Base-by-base conservation (phyloP, 2,329 filamentous ascomycete genomes). In the Cryphonectria nitschkei region DNA sequence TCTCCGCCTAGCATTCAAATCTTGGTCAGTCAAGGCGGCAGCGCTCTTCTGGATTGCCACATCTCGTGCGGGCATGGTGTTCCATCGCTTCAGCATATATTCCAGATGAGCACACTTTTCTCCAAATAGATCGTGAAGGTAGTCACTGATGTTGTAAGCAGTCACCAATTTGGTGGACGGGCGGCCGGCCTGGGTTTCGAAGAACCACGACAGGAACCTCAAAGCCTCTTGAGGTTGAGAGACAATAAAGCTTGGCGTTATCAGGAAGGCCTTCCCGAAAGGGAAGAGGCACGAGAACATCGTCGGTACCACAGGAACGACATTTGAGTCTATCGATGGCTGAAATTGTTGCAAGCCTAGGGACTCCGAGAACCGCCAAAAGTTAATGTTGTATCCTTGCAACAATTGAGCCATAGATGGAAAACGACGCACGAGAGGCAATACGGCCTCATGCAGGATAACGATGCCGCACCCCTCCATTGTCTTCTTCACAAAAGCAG, bases 231-330 rank as follows among this genome's bases (percentile, higher is more conserved):
- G 74, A 1, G 85, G 85, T 66, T 86, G 83, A 0, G 83, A 81
- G 14, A 85, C 76, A 1, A 83, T 76, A 65, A 87, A 86, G 73
- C 85, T 86, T 5, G 85, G 85, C 0, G 84, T 86, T 3, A 87
- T 75, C 0, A 87, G 74, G n/a, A 87, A 79, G 5, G 79, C 83
- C 8, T 80, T 78, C 0, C 84, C 83, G 32, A 78, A 75, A 2
- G 84, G 84, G 67, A 87, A 85, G 2, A 87, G 74, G 3, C 79
- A 79, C 1, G 78, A 73, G 22, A 73, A 63, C 37, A 37, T 60
- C 11, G 60, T 46, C 32, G 66, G 69, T 22, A 65, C 34, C 4
- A 37, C 3, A 37, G 43, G 37, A 39, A 64, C 22, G 6, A 37
- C 62, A 11, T 29, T 14, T 41, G 41, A 39, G 26, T 26, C 41